Conservation (phyloP, 2,329 filamentous ascomycete genomes). For the Fusarium sp. region DNA sequence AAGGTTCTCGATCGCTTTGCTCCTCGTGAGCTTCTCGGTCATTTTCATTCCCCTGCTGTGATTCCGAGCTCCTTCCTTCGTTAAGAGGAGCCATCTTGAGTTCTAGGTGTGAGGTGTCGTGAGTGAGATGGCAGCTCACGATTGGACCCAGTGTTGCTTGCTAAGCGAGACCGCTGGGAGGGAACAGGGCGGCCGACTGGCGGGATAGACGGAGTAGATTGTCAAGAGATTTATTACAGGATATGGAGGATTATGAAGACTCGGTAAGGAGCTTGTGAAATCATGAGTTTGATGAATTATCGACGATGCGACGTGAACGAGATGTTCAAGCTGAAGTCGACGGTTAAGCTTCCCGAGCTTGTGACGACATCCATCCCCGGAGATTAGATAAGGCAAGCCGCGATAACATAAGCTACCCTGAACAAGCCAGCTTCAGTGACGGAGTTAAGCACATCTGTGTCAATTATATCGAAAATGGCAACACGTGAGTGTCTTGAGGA, state of each 20-base stretch:
- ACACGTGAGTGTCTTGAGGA: background rate
- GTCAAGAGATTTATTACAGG: constrained; percentile 14
- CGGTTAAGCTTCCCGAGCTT: constrained; percentile 30
- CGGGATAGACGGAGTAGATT: background rate
- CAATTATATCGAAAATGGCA: background rate
- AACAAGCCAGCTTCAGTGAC: background rate
- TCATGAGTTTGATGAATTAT: constrained; percentile 11
- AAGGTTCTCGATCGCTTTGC: constrained; percentile 23
- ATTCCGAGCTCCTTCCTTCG: constrained; percentile 14
- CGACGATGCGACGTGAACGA: constrained; percentile 32
- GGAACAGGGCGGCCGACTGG: constrained; percentile 12
- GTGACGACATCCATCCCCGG: constrained; percentile 41
- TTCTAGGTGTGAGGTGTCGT: background rate
- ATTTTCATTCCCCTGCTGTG: background rate
- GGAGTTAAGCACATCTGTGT: constrained; percentile 5
- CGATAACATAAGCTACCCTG: constrained; percentile 18
- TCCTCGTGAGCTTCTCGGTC: constrained; percentile 18
- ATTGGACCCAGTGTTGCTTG: constrained; percentile 25
- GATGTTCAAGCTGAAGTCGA: constrained; percentile 21
- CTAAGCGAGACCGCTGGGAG: constrained; percentile 32
- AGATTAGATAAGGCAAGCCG: constrained; percentile 38
- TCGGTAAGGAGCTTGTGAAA: background rate
- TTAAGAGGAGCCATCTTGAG: constrained; percentile 28
- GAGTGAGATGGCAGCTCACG: background rate
- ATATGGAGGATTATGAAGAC: background rate